Conservation (phyloP, 2,329 filamentous ascomycete genomes). For the Penicillium sp. region DNA sequence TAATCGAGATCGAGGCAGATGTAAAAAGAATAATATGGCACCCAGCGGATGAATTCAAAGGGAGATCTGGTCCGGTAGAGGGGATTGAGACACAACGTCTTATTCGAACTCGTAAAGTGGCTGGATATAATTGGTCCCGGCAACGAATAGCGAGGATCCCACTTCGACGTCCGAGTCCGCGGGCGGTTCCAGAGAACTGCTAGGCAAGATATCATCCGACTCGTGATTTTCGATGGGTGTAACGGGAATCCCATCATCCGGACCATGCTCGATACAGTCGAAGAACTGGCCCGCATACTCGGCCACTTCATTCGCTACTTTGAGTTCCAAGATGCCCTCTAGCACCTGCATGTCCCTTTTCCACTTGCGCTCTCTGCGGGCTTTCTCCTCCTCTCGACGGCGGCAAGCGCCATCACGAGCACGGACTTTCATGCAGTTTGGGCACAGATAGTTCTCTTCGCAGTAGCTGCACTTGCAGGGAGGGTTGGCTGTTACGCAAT, state of each 20-base stretch:
- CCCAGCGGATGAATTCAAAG: background rate
- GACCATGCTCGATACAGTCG: conserved; percentile 25
- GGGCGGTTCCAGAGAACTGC: background rate
- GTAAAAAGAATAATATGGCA: background rate
- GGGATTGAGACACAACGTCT: background rate
- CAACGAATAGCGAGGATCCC: conserved; percentile 7
- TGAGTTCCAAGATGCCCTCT: conserved; percentile 40
- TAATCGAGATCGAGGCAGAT: conserved; percentile 7
- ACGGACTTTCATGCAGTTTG: conserved; percentile 43
- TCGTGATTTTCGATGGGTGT: conserved; percentile 6
- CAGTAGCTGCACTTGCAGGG: conserved; percentile 48
- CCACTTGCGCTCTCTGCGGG: conserved; percentile 40
- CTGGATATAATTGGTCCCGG: conserved; percentile 5
- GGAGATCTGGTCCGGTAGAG: background rate
- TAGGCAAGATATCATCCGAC: background rate
- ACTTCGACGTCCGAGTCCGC: background rate
- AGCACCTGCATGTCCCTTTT: conserved; percentile 43
- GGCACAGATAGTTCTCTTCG: conserved; percentile 44
- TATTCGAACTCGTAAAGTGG: conserved; percentile 17
- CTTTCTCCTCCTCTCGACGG: conserved; percentile 39
- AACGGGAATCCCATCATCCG: background rate
- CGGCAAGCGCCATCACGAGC: conserved; percentile 42
- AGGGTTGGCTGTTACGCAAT: conserved; percentile 42
- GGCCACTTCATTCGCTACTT: conserved; percentile 44
- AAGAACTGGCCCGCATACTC: conserved; percentile 45